phyloP scores from a whole-genome alignment of 2,329 filamentous ascomycete species.

The Huntiella savannae region DNA sequence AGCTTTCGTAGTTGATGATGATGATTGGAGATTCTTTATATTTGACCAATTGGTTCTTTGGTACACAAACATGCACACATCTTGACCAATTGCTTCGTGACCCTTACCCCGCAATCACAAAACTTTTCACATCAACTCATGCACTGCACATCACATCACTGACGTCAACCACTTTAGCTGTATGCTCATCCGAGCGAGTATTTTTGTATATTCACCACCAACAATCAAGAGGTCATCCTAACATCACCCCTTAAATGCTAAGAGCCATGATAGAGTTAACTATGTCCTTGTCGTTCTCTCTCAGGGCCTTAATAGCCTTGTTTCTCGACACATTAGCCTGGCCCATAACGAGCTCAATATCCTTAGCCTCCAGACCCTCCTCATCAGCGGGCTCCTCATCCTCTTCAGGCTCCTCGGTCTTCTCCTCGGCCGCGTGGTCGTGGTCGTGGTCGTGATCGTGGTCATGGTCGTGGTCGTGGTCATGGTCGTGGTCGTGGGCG shows the following conservation, averaged over 20 bases:
- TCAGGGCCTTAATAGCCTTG: constrained; percentile 96
- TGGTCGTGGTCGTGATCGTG: constrained; percentile 53
- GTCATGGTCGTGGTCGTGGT: constrained; percentile 41
- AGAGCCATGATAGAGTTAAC: constrained; percentile 99
- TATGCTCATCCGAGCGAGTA: constrained; percentile 1
- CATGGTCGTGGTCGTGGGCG: constrained; percentile 53
- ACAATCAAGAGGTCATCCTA: not conserved
- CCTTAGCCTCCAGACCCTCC: constrained; percentile 89
- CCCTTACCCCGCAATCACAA: no score
- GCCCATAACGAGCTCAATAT: constrained; percentile 97
- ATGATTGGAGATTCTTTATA: no score
- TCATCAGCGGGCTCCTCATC: constrained; percentile 94
- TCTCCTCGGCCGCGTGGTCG: constrained; percentile 72
- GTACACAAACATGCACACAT: no score
- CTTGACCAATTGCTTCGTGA: no score
- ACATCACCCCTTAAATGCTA: constrained; percentile 40
- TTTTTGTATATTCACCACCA: constrained; percentile 1
- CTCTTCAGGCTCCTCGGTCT: constrained; percentile 74
- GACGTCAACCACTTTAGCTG: not conserved
- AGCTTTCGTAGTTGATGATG: no score
- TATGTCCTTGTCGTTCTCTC: constrained; percentile 99
- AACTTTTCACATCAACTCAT: no score
- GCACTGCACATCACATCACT: no score
- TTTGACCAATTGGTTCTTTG: no score
- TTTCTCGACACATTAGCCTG: constrained; percentile 93